Base-by-base conservation (phyloP, 2,329 filamentous ascomycete genomes). In the Dryadomyces quercus-mongolicae region DNA sequence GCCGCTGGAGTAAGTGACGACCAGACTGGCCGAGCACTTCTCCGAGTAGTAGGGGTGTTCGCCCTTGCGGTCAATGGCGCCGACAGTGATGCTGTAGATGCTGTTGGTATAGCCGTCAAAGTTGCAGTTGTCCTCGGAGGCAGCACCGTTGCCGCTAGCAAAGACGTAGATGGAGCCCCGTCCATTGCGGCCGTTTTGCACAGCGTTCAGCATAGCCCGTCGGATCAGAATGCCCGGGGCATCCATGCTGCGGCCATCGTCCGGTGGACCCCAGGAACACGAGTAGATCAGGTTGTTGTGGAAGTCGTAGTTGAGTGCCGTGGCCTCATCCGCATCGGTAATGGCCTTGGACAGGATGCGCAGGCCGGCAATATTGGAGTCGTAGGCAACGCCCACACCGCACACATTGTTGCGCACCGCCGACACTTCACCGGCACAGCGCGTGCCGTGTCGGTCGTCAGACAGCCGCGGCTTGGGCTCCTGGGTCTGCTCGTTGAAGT, bases 61-160 rank as follows among this genome's bases (percentile, higher is more conserved):
- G 43, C 92, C 91, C 60, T 86, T 82, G 56, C 88, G 79, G 66
- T 96, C 91, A 58, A 98, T 85, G 38, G 92, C 92, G 42, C 93
- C 93, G 18, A 98, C 90, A 0, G 91, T 95, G 62, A 98, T 93
- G 67, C 90, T 96, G 76, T 97, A 98, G 62, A 98, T 98, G 66
- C 91, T 96, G 74, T 98, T 98, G 56, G 93, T 98, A 70, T 98
- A 98, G 43, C 93, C 93, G 66, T 98, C 93, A 67, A 98, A 98
- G 68, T 98, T 98, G 77, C 93, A 98, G 70, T 98, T 97, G 68
- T 98, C 93, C 49, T 88, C 91, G 59, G 75, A 81, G 3, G 76
- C 74, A 10, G 92, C 94, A 55, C 93, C 93, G 65, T 98, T 98
- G 56, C 93, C 93, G 60, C 92, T 91, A 46, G 93, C 93, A 68